phyloP scores from a whole-genome alignment of 2,329 filamentous ascomycete genomes.

The Alternaria triticina region DNA sequence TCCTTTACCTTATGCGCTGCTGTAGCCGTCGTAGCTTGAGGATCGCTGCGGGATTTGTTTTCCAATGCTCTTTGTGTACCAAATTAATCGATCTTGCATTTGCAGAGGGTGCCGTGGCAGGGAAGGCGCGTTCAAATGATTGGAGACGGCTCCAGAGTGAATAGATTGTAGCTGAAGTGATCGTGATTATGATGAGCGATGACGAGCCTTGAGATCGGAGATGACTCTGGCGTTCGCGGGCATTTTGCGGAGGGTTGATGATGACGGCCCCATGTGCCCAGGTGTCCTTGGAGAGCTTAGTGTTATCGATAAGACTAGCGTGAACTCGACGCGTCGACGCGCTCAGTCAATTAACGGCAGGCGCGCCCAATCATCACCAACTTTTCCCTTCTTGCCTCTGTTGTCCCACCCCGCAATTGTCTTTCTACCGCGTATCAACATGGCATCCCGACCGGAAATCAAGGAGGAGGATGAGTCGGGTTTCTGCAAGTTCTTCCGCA shows the following conservation, averaged over 20 bases:
- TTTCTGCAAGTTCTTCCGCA: slow-evolving; percentile 96
- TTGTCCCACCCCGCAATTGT: neutral
- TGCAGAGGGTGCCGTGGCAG: neutral
- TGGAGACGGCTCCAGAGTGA: neutral
- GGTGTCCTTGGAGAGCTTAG: neutral
- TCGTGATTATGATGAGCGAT: neutral
- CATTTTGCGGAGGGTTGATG: neutral
- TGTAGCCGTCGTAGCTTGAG: neutral
- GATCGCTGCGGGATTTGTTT: neutral
- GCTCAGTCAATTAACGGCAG: slow-evolving; percentile 5
- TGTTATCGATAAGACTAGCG: slow-evolving; percentile 9
- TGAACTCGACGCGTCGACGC: slow-evolving; percentile 10
- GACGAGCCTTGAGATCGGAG: neutral
- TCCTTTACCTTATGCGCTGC: neutral
- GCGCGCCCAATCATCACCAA: slow-evolving; percentile 4
- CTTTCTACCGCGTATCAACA: slow-evolving; percentile 27
- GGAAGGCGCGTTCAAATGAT: neutral
- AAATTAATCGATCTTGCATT: neutral
- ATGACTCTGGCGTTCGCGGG: neutral
- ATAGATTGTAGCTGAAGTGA: neutral
- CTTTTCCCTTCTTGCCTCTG: neutral
- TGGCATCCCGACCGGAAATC: slow-evolving; percentile 64
- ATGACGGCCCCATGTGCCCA: neutral
- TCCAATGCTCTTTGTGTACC: neutral
- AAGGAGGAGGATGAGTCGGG: slow-evolving; percentile 93